A percentile compares a stretch with the other conserved stretches of the same genome.
phyloP scores from a whole-genome alignment of 306 rosid genomes.

The Cucurbita moschata region DNA sequence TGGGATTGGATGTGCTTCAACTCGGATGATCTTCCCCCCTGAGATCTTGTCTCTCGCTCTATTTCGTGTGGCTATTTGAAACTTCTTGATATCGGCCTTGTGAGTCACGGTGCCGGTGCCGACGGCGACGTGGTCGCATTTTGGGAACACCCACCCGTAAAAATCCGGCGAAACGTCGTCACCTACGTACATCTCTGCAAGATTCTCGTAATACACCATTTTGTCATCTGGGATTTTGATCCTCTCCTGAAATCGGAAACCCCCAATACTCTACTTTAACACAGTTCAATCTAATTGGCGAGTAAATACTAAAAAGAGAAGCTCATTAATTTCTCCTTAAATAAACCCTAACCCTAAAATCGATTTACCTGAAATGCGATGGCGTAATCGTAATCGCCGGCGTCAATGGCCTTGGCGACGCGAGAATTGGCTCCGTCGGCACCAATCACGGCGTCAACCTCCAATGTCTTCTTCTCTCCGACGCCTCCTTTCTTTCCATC shows the following conservation, averaged over 20 bases:
- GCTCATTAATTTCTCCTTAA: background rate
- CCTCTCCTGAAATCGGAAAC: constrained; percentile 51
- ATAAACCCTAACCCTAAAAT: background rate
- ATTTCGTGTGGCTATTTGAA: constrained; percentile 89
- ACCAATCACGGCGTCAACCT: constrained; percentile 93
- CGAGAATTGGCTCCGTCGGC: constrained; percentile 97
- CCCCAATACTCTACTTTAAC: background rate
- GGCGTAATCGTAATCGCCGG: constrained; percentile 92
- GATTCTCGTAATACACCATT: constrained; percentile 81
- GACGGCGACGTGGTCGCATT: constrained; percentile 94
- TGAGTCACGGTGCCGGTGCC: constrained; percentile 97
- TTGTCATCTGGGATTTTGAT: constrained; percentile 81
- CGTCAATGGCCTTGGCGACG: constrained; percentile 78
- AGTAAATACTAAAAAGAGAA: background rate
- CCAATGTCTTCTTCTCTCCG: constrained; percentile 59
- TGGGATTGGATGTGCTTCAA: constrained; percentile 94
- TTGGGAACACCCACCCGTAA: constrained; percentile 96
- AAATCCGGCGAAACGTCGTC: constrained; percentile 98
- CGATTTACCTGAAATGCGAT: constrained; percentile 80
- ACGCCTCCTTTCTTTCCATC: constrained; percentile 53
- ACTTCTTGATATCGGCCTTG: constrained; percentile 97
- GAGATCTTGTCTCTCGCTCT: constrained; percentile 86
- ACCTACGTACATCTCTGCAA: constrained; percentile 93
- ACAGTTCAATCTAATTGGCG: background rate
- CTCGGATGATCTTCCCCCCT: constrained; percentile 83